A percentile compares a stretch with the other conserved stretches of the same genome.
Conservation (phyloP, 345 rosid species). For the Gossypium thurberi region DNA sequence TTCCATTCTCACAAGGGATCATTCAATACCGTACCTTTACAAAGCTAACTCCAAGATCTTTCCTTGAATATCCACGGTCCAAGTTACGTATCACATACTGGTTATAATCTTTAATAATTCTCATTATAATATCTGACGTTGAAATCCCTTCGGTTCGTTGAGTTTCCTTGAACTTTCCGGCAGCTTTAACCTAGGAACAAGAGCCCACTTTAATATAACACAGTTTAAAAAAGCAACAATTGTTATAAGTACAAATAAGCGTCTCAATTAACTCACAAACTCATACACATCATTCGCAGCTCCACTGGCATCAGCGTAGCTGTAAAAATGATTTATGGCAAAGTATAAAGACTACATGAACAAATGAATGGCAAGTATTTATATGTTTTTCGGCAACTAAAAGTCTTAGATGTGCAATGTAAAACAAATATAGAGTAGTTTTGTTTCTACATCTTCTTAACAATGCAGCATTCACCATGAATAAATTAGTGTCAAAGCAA, state of each 20-base stretch:
- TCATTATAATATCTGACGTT: conserved; percentile 87
- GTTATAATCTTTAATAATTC: conserved; percentile 88
- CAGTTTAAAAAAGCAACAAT: not conserved
- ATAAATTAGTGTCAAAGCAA: conserved; percentile 2
- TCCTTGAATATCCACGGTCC: conserved; percentile 88
- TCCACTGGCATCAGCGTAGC: conserved; percentile 91
- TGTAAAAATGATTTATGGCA: conserved; percentile 19
- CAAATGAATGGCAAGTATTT: not conserved
- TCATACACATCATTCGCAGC: conserved; percentile 89
- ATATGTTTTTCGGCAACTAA: not conserved
- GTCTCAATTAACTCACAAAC: conserved; percentile 53
- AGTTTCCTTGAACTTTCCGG: conserved; percentile 86
- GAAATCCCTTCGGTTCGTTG: conserved; percentile 92
- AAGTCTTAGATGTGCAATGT: not conserved
- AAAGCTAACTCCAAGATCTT: conserved; percentile 89
- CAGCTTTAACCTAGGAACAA: conserved; percentile 59
- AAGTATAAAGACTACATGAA: not conserved
- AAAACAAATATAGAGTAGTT: not conserved
- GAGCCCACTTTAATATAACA: conserved; percentile 17
- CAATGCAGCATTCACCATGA: conserved; percentile 6
- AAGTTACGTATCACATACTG: conserved; percentile 91
- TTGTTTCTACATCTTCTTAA: not conserved
- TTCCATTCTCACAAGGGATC: not conserved
- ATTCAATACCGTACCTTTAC: conserved; percentile 51
- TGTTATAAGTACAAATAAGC: conserved; percentile 6